A percentile compares a stretch with the other conserved stretches of the same genome.
Conservation (phyloP, 768 basidiomycete species). For the Ramaria sp. region DNA sequence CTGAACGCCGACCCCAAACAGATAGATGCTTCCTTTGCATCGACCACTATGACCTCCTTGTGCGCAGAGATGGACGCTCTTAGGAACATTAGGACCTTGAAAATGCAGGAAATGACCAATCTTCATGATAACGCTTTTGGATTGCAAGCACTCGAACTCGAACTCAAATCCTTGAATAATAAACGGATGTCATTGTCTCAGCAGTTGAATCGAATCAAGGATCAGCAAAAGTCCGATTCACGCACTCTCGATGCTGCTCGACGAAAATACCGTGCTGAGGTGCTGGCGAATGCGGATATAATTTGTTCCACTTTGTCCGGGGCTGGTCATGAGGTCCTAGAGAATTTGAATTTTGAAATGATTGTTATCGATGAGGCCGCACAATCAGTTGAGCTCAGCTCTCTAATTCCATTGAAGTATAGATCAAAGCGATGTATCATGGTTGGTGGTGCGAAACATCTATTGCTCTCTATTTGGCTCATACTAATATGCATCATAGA, state of each 20-base stretch:
- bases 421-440: constrained; percentile 74
- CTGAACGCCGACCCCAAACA: constrained; percentile 34
- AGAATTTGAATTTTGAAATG: constrained; percentile 83
- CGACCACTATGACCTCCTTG: constrained; percentile 45
- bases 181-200: constrained; percentile 53
- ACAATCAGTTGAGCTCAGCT: constrained; percentile 90
- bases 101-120: constrained; percentile 46
- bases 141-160: constrained; percentile 49
- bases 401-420: constrained; percentile 91
- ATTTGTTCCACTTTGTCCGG: constrained; percentile 92
- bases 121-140: constrained; percentile 49
- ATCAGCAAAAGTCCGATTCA: constrained; percentile 70
- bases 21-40: constrained; percentile 30
- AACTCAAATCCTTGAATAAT: constrained; percentile 57
- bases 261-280: constrained; percentile 58
- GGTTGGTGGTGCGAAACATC: constrained; percentile 61
- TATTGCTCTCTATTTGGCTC: background rate
- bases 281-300: constrained; percentile 85
- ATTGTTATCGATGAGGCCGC: constrained; percentile 98
- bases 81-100: constrained; percentile 46
- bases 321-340: constrained; percentile 79
- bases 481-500: constrained; percentile 29
- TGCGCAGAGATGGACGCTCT: constrained; percentile 61
- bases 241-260: constrained; percentile 77
- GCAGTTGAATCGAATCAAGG: constrained; percentile 66